phyloP scores from a whole-genome alignment of 768 basidiomycete species.

The Suillus subluteus region DNA sequence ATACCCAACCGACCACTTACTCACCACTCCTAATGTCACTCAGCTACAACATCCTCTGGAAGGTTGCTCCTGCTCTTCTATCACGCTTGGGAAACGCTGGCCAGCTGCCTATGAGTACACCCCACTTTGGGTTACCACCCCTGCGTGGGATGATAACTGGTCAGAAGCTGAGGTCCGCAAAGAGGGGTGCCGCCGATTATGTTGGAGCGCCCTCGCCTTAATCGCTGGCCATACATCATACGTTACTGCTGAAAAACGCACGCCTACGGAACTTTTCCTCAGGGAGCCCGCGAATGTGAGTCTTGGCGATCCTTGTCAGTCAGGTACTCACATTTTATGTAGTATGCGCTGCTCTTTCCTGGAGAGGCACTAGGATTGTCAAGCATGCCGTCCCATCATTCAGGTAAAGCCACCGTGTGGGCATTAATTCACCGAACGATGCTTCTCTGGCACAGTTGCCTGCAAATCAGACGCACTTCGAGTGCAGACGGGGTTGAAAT shows the following conservation, averaged over 20 bases:
- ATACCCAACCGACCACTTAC: background rate
- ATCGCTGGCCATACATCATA: conserved; percentile 69
- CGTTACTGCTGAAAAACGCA: conserved; percentile 45
- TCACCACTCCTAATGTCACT: background rate
- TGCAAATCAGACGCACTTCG: conserved; percentile 55
- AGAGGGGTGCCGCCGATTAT: conserved; percentile 72
- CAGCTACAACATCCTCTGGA: conserved; percentile 19
- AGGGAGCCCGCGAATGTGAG: conserved; percentile 69
- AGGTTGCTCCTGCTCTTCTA: conserved; percentile 50
- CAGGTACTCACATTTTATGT: conserved; percentile 3
- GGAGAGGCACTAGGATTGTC: conserved; percentile 60
- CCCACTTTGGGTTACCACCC: conserved; percentile 66
- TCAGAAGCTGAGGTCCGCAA: conserved; percentile 66
- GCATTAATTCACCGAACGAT: conserved; percentile 72
- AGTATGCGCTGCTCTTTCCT: conserved; percentile 78
- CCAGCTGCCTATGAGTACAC: conserved; percentile 52
- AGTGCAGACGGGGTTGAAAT: conserved; percentile 50
- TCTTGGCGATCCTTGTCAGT: conserved; percentile 14
- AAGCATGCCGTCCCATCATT: conserved; percentile 25
- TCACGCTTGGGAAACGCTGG: conserved; percentile 58
- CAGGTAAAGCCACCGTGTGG: conserved; percentile 72
- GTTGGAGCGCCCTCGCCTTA: conserved; percentile 72
- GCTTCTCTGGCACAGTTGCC: conserved; percentile 74
- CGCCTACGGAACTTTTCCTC: conserved; percentile 55
- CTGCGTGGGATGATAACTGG: conserved; percentile 64